Evolutionary conservation across 2,329 filamentous ascomycete species (phyloP).

Genomic region (Talaromyces sp.): DNA sequence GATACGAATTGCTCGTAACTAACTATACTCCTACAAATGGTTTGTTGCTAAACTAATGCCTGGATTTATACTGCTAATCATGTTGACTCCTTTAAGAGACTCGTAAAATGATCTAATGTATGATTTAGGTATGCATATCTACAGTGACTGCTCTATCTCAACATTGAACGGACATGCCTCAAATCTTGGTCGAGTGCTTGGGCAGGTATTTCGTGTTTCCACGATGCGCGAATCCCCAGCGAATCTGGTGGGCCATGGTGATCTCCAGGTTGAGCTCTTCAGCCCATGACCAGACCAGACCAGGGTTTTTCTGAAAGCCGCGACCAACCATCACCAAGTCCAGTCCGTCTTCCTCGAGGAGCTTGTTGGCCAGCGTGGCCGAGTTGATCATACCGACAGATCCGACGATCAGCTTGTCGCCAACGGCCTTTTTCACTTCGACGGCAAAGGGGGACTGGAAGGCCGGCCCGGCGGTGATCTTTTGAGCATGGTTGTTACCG

Average conservation of each 20-base stretch:
- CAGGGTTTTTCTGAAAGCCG: conserved; percentile 77
- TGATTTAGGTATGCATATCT: not conserved
- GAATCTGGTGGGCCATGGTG: conserved; percentile 27
- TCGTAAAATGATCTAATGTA: not conserved
- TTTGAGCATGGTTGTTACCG: conserved; percentile 57
- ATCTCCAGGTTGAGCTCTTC: conserved; percentile 27
- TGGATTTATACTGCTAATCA: not conserved
- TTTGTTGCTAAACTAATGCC: not conserved
- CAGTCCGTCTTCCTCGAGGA: conserved; percentile 49
- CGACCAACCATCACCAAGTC: conserved; percentile 72
- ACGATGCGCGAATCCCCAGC: conserved; percentile 25
- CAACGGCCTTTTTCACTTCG: conserved; percentile 67
- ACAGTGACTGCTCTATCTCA: not conserved
- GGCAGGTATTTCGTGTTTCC: conserved; percentile 4
- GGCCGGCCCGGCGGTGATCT: conserved; percentile 49
- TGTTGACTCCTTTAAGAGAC: not conserved
- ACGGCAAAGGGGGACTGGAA: conserved; percentile 74
- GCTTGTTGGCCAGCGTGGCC: conserved; percentile 62
- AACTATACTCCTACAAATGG: not conserved
- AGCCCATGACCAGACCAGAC: conserved; percentile 62
- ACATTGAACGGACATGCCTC: not conserved
- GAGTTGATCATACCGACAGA: conserved; percentile 71
- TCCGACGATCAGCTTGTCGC: conserved; percentile 65
- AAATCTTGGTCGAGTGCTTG: conserved; percentile 3
- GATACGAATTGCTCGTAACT: not conserved